phyloP scores from a whole-genome alignment of 176 grass and related monocot species.

The Oryza glumipatula region DNA sequence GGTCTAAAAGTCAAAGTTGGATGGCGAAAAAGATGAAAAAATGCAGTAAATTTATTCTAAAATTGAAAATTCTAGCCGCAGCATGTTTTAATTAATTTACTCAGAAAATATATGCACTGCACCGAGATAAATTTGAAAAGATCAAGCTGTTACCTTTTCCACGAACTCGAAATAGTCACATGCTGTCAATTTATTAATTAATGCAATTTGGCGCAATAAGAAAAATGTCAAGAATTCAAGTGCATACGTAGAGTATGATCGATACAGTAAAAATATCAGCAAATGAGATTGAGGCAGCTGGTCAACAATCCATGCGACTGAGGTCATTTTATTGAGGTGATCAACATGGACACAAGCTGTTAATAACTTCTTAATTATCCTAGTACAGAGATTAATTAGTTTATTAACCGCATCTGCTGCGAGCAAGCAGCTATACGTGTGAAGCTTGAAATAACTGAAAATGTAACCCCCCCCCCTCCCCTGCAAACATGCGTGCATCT shows the following conservation, averaged over 20 bases:
- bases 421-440: not conserved
- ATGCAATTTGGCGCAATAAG: not conserved
- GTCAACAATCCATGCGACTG: not conserved
- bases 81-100: not conserved
- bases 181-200: not conserved
- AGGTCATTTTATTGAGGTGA: not conserved
- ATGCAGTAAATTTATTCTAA: too few relatives aligned
- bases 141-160: not conserved
- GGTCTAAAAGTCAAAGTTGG: too few relatives aligned
- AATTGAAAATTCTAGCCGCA: not conserved
- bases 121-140: not conserved
- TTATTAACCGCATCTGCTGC: not conserved
- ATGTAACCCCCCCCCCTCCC: not conserved
- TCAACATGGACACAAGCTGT: not conserved
- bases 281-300: not conserved
- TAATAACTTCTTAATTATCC: not conserved
- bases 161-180: not conserved
- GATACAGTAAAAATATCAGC: not conserved
- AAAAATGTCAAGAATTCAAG: not conserved
- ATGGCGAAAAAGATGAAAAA: too few relatives aligned
- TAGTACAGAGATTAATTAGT: not conserved
- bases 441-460: not conserved
- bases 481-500: not conserved
- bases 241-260: not conserved
- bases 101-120: not conserved